Base-by-base conservation (phyloP, 257 asterid species). In the Solanum pinnatisectum region DNA sequence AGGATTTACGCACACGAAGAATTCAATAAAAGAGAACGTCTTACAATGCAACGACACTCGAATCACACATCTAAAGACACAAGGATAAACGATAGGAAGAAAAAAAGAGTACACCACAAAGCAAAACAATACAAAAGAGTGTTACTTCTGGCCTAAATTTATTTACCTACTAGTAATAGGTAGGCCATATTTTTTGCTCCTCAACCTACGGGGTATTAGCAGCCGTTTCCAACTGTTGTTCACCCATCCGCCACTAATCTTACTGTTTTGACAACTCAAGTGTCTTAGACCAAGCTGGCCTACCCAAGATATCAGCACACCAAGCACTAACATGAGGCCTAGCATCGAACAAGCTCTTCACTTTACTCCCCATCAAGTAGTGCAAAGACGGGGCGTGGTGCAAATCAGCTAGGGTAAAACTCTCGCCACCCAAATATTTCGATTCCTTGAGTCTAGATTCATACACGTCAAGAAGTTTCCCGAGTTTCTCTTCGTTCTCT, bases 361-460 rank as follows among this genome's bases (percentile, higher is more conserved):
- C 85, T 46, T 46, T 81, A 27, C 67, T 81, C 20, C 42, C 68
- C 42, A 18, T 27, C 27, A 81, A 30, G 65, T 46, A 27, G 39
- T 81, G 39, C 30, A 81, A 11, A 46, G 14, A 9, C 14, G 68
- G 68, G 27, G 68, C 68, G 35, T 81, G 85, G 68, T 81, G 85
- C 67, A 81, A 81, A 46, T 81, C 85, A 18, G 68, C 85, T 10
- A 81, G 67, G 0, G 85, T 81, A 30, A 46, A 81, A 30, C 30
- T 16, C 23, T 81, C 68, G 2, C 68, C 85, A 14, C 84, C 88
- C 39, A 86, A 81, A 84, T 91, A 94, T 87, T 92, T 93, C 0
- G 94, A 92, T 2, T 90, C 82, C 0, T 78, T 25, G 87, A 94
- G 82, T 1, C 95, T 90, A 4, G 90, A 77, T 84, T 94, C 98